These are phyloP conservation scores for Blastocystis sp. DNA, from an alignment of 352 stramenopile species.

Conservation along the genomic window DNA sequence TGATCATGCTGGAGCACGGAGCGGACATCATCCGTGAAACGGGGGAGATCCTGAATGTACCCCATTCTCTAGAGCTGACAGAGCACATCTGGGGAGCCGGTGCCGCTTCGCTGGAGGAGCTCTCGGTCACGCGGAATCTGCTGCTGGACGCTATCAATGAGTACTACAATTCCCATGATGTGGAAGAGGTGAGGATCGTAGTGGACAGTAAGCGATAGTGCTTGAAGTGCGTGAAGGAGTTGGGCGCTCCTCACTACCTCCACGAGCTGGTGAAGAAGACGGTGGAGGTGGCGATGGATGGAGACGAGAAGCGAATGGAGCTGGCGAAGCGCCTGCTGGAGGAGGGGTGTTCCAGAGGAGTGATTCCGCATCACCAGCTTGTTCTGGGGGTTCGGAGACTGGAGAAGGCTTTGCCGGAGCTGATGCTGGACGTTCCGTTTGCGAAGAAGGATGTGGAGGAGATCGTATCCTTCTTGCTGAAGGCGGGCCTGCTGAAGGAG, in stretches of 20 bases:
- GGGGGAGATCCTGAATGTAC: constrained; percentile 55
- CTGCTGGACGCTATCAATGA: constrained; percentile 74
- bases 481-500: background rate
- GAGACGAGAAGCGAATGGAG: constrained; percentile 72
- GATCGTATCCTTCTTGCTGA: background rate
- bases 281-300: constrained; percentile 78
- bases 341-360: constrained; percentile 71
- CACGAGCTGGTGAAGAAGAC: constrained; percentile 90
- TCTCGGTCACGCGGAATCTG: constrained; percentile 84
- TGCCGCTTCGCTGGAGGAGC: constrained; percentile 85
- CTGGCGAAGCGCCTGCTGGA: constrained; percentile 74
- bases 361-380: constrained; percentile 56
- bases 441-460: constrained; percentile 19
- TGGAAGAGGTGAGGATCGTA: constrained; percentile 36
- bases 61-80: constrained; percentile 86
- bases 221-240: constrained; percentile 87
- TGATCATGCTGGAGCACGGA: constrained; percentile 87
- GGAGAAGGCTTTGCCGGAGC: constrained; percentile 3
- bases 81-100: constrained; percentile 91
- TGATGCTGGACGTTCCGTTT: constrained; percentile 56
- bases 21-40: constrained; percentile 74
- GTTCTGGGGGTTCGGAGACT: constrained; percentile 38
- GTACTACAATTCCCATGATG: constrained; percentile 42
- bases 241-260: constrained; percentile 91
- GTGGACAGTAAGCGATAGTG: constrained; percentile 79